Percentiles rank a stretch among this genome's conserved stretches.
phyloP scores from a whole-genome alignment of 805 yeast species.

The Peterozyma xylosa region DNA sequence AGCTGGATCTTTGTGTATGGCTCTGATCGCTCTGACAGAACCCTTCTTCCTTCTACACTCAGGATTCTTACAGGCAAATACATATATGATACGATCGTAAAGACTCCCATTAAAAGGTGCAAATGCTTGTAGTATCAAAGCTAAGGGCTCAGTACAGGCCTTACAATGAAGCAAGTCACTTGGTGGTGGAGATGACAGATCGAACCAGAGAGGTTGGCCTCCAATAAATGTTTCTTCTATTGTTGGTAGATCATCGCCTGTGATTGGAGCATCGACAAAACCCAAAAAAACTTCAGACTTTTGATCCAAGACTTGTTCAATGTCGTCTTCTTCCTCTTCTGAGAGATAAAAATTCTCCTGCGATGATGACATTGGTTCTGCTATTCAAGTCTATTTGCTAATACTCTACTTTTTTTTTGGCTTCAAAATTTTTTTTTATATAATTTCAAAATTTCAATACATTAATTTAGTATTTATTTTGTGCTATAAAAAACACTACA shows the following conservation, averaged over 20 bases:
- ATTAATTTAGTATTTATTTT: not conserved
- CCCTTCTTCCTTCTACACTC: conserved; percentile 67
- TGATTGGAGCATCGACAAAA: conserved; percentile 53
- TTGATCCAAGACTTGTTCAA: conserved; percentile 13
- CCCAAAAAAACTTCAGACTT: conserved; percentile 46
- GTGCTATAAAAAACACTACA: not conserved
- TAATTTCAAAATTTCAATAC: not conserved
- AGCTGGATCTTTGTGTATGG: conserved; percentile 54
- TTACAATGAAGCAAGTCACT: conserved; percentile 51
- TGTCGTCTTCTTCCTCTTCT: conserved; percentile 38
- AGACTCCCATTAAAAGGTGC: conserved; percentile 67
- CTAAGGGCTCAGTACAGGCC: conserved; percentile 55
- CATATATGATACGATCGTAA: conserved; percentile 76
- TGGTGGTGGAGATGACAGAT: conserved; percentile 50
- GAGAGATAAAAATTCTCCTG: conserved; percentile 32
- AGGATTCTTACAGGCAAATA: conserved; percentile 64
- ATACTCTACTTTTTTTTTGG: not conserved
- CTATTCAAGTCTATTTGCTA: too few species aligned
- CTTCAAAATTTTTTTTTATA: not conserved
- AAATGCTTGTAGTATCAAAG: conserved; percentile 69
- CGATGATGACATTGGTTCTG: not conserved
- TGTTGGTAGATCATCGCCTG: conserved; percentile 36
- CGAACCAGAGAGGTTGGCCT: conserved; percentile 69
- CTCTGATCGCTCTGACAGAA: conserved; percentile 69
- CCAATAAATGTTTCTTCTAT: conserved; percentile 76